Percentiles rank a stretch among this genome's conserved stretches.
Evolutionary conservation across 805 yeast species (phyloP).

Genomic region (Lipomyces kockii): DNA sequence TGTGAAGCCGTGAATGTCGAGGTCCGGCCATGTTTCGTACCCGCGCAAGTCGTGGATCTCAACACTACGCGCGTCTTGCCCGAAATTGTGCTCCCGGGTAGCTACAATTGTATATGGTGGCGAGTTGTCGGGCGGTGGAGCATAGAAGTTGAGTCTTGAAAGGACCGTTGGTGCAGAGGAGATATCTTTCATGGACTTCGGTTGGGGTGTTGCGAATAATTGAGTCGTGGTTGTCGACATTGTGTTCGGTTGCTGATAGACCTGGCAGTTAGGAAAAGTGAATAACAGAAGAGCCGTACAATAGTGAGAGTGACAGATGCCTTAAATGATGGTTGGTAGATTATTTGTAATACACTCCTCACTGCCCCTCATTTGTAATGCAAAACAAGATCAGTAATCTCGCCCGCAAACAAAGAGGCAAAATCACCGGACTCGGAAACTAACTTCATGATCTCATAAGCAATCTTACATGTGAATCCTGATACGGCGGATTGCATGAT

Average conservation of each 20-base stretch:
- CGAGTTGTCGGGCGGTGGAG: constrained; percentile 23
- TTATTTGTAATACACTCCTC: no score
- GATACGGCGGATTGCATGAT: no score
- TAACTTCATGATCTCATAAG: no score
- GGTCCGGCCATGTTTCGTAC: constrained; percentile 20
- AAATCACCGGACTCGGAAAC: no score
- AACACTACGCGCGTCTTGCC: constrained; percentile 5
- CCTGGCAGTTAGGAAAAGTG: background rate
- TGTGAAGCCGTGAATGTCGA: constrained; percentile 33
- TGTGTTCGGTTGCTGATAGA: background rate
- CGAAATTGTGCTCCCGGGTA: constrained; percentile 32
- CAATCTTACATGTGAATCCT: no score
- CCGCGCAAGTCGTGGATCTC: constrained; percentile 25
- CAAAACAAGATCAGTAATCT: background rate
- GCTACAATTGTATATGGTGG: constrained; percentile 39
- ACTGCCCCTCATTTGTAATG: background rate
- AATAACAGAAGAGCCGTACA: background rate
- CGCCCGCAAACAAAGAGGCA: background rate
- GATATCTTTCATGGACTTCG: background rate
- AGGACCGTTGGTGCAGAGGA: background rate
- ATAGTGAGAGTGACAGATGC: background rate
- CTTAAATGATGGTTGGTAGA: background rate
- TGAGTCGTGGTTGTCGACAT: background rate
- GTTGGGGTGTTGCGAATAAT: background rate
- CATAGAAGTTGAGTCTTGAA: constrained; percentile 23